Base-by-base conservation (phyloP, 169 alveolate genomes). In the Babesia bovis region DNA sequence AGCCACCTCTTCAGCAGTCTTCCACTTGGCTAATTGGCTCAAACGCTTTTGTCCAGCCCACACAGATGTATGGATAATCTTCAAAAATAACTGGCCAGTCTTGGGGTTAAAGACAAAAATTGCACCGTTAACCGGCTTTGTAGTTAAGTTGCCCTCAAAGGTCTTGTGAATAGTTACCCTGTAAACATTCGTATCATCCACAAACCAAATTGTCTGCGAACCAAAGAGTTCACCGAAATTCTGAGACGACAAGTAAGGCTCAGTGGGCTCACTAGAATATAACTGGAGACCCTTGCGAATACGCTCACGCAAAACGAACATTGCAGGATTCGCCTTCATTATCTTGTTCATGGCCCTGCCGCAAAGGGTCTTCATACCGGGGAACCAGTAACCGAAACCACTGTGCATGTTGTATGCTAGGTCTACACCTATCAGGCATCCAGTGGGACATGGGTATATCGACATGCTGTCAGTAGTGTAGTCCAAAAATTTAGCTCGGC, bases 1-100 rank as follows among this genome's bases (percentile, higher is more conserved):
- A n/a, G 99, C 99, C 3, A 97, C 99, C 87, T 98, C 99, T 85
- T 98, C 99, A 0, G 99, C 99, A 1, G 99, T 98, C 89, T 98
- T 98, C 99, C 99, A 98, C 75, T 97, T 97, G 23, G 99, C 99
- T 74, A 98, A 86, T 91, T 98, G 99, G 35, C 99, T 96, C 61
- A 97, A 92, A 56, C 99, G 96, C 83, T 98, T 98, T 91, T 98
- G 99, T 0, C 99, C 99, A 35, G 99, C 99, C 99, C 99, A 98
- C 40, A 97, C 99, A 17, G 99, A 95, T 21, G 99, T 98, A 91
- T 98, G 99, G 69, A 98, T 98, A 60, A 98, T 96, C 94, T 98
- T 98, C 69, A 98, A 87, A 92, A 97, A 98, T 68, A 98, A 84
- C 90, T 98, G 98, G 15, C 99, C 99, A 28, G 99, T 96, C 66